Base-by-base conservation (phyloP, 495 filamentous ascomycete species). In the Tuber indicum region DNA sequence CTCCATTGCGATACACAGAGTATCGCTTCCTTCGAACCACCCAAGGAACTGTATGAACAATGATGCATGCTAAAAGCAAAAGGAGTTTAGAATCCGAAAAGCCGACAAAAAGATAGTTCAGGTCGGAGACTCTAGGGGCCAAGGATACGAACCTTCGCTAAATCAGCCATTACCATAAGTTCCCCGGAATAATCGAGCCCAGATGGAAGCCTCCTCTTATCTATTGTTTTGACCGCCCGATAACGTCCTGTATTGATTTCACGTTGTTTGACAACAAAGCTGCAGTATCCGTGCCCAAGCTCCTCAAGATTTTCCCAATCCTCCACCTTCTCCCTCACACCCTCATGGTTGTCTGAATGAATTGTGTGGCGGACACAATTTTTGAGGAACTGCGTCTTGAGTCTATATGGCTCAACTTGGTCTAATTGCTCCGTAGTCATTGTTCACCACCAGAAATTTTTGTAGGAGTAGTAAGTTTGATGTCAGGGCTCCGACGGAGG, bases 11-110 rank as follows among this genome's bases (percentile, higher is more conserved):
- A 73, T 45, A 32, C 66, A 73, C 12, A 78, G 49, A 21, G 70
- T 70, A 21, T 70, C 16, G 2, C 44, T 21, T 23, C 52, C 42
- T 39, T 75, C 69, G 10, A 23, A 49, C 47, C 47, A 49, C 6
- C 47, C 52, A 39, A 78, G 71, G n/a, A 78, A 76, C n/a, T 21
- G 42, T 19, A 78, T 74, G 66, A 76, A 74, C 39, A 70, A 62
- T 62, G 43, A 47, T 70, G 45, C 26, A 71, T 45, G 23, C 49
- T 58, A 58, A 26, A 26, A 43, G 42, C 6, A 43, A 43, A 43
- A 43, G 9, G 6, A 43, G 42, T 0, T 43, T 43, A 43, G 42
- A 10, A 43, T 43, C 9, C 42, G 6, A 43, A 43, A 43, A 5
- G 7, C 42, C 8, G 42, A 43, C 9, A 43, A 43, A 43, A 43